Percentiles rank a stretch among this genome's conserved stretches.
Conservation (phyloP, 441 rosid genomes). For the Erysimum cheiri region DNA sequence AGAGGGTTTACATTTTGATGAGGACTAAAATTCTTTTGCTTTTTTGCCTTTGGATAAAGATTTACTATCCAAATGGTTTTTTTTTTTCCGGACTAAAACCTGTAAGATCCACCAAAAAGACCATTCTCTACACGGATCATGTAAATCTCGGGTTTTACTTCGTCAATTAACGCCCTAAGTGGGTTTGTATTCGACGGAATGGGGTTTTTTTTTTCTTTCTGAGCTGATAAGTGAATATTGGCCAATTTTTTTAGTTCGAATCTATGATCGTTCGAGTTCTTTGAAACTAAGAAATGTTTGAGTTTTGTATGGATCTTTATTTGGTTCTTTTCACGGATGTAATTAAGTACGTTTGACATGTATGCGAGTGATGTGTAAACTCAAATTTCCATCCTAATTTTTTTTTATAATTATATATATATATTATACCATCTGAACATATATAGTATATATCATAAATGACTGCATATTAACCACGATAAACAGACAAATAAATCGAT, state of each 20-base stretch:
- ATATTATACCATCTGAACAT: background rate
- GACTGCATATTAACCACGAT: slow-evolving; percentile 14
- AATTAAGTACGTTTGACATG: slow-evolving; percentile 29
- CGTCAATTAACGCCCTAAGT: slow-evolving; percentile 35
- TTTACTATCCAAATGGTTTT: slow-evolving; percentile 37
- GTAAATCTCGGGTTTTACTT: slow-evolving; percentile 42
- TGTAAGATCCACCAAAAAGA: slow-evolving; percentile 34
- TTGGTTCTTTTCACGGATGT: slow-evolving; percentile 30
- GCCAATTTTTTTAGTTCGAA: slow-evolving; percentile 6
- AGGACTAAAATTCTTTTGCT: slow-evolving; percentile 31
- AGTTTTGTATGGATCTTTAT: slow-evolving; percentile 21
- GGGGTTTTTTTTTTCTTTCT: background rate
- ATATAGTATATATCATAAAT: background rate
- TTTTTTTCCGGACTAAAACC: slow-evolving; percentile 44
- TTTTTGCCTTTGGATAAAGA: slow-evolving; percentile 46
- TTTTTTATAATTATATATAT: background rate
- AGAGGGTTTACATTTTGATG: slow-evolving; percentile 36
- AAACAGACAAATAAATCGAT: slow-evolving; percentile 15
- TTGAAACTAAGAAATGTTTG: slow-evolving; percentile 43
- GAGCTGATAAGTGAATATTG: slow-evolving; percentile 41
- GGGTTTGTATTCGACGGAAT: slow-evolving; percentile 26
- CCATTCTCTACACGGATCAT: slow-evolving; percentile 38
- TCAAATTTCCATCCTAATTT: background rate
- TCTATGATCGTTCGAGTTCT: slow-evolving; percentile 40
- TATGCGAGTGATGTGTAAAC: slow-evolving; percentile 32